Percentiles rank a stretch among this genome's conserved stretches.
Evolutionary conservation across 2,329 filamentous ascomycete genomes (phyloP).

Genomic region (Graphilbum sp.): DNA sequence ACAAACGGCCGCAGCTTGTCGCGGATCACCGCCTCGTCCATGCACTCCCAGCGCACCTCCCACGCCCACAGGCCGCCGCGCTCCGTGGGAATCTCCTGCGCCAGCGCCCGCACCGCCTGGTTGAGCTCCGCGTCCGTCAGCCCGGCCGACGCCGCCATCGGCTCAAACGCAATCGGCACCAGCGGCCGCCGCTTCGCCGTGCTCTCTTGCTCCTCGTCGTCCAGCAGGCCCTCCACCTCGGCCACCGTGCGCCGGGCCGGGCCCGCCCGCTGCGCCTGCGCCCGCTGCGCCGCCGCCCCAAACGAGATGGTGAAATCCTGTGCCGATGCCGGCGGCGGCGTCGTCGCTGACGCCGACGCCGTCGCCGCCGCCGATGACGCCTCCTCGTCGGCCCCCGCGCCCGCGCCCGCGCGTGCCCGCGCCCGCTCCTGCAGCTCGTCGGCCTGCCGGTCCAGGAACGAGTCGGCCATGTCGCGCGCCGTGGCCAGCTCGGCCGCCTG

Average conservation of each 20-base stretch:
- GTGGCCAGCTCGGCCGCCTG: constrained; percentile 59
- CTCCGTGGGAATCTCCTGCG: constrained; percentile 77
- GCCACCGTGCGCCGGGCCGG: constrained; percentile 64
- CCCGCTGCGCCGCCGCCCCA: constrained; percentile 68
- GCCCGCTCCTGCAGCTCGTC: constrained; percentile 48
- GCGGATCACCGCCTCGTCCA: constrained; percentile 65
- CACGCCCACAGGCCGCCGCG: constrained; percentile 82
- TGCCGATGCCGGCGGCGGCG: too few species aligned
- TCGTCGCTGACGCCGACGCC: too few species aligned
- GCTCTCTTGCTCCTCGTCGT: constrained; percentile 79
- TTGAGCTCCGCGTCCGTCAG: constrained; percentile 80
- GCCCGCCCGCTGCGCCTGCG: constrained; percentile 36
- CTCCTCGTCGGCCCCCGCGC: background rate
- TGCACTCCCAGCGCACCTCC: constrained; percentile 80
- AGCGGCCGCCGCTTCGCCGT: constrained; percentile 54
- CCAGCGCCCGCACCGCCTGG: constrained; percentile 65
- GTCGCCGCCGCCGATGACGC: too few species aligned
- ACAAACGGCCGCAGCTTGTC: constrained; percentile 89
- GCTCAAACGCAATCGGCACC: constrained; percentile 69
- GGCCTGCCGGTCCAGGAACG: constrained; percentile 74
- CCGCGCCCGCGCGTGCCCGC: background rate
- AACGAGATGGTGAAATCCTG: constrained; percentile 86
- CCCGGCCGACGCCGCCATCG: constrained; percentile 43
- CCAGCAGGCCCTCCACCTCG: constrained; percentile 84
- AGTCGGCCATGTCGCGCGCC: constrained; percentile 72